Evolutionary conservation across 2,329 filamentous ascomycete species (phyloP), one percentile per base, ranked within the genome.

Genomic region (Colletotrichum abscissum): DNA sequence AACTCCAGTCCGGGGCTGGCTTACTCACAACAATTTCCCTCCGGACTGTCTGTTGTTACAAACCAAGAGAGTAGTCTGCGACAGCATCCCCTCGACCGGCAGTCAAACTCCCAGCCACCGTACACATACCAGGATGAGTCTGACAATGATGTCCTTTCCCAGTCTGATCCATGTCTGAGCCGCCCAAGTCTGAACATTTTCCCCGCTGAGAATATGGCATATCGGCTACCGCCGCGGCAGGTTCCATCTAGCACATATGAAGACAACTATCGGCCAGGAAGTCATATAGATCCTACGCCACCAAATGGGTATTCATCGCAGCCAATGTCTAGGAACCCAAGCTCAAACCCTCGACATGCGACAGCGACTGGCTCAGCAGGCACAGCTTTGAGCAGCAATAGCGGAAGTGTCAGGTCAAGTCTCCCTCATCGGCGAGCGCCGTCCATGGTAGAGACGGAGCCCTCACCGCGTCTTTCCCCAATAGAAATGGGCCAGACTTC

Each of bases 281-380:
- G 79, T 54, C 72, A 77, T 42, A 75, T 76, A 1, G 33, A 64
- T 5, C 38, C 62, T n/a, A 78, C 78, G 0, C 77, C 81, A 24
- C 70, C 70, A 12, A 62, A 55, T n/a, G 86, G 86, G 5, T 88
- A 88, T 76, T 82, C 84, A 30, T 87, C 86, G 8, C 84, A 87
- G 73, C 87, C 87, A 5, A 87, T 89, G 85, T 86, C 85, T 1
- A 84, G 87, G 4, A 79, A 87, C 72, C 76, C 82, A 0, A 87
- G 86, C 55, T 79, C 73, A 69, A 66, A 78, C 67, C 49, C 72
- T 63, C 60, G 74, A 22, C 14, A 46, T 42, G 24, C 14, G 11
- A 55, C 68, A 16, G 46, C 26, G 55, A 68, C 58, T 22, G 49
- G 64, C 9, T 67, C 69, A 26, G 58, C 54, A 22, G 33, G 63